Conservation (phyloP, 352 stramenopile genomes). For the Discostella stelligera region DNA sequence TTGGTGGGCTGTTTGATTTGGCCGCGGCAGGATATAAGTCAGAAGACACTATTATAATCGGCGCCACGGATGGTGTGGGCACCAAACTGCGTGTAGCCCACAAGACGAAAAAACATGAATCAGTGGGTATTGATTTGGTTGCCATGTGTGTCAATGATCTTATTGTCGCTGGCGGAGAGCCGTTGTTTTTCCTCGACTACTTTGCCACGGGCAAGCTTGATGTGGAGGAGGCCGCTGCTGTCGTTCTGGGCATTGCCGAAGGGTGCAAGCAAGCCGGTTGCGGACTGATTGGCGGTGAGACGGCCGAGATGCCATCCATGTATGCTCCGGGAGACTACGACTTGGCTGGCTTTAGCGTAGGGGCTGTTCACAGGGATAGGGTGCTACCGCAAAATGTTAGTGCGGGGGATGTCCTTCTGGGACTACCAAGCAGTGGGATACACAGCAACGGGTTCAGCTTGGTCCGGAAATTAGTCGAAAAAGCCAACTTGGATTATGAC, state of each 20-base stretch:
- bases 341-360: conserved; percentile 97
- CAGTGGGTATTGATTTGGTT: conserved; percentile 97
- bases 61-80: conserved; percentile 96
- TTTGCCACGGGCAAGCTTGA: conserved; percentile 97
- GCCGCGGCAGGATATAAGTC: conserved; percentile 92
- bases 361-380: conserved; percentile 86
- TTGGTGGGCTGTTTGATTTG: conserved; percentile 97
- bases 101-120: conserved; percentile 90
- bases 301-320: conserved; percentile 99
- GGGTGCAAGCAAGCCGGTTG: conserved; percentile 94
- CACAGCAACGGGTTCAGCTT: conserved; percentile 99
- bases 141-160: conserved; percentile 99
- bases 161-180: conserved; percentile 97
- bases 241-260: conserved; percentile 97
- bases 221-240: conserved; percentile 88
- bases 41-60: conserved; percentile 96
- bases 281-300: conserved; percentile 95
- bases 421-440: conserved; percentile 92
- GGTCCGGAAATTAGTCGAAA: conserved; percentile 94
- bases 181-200: conserved; percentile 99
- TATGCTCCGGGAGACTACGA: conserved; percentile 98
- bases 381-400: conserved; percentile 86
- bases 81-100: conserved; percentile 92
- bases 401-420: conserved; percentile 91
- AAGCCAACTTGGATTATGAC: conserved; percentile 83